Evolutionary conservation across 192 early-diverging fungal genomes (phyloP).

Genomic region (Mortierella antarctica): DNA sequence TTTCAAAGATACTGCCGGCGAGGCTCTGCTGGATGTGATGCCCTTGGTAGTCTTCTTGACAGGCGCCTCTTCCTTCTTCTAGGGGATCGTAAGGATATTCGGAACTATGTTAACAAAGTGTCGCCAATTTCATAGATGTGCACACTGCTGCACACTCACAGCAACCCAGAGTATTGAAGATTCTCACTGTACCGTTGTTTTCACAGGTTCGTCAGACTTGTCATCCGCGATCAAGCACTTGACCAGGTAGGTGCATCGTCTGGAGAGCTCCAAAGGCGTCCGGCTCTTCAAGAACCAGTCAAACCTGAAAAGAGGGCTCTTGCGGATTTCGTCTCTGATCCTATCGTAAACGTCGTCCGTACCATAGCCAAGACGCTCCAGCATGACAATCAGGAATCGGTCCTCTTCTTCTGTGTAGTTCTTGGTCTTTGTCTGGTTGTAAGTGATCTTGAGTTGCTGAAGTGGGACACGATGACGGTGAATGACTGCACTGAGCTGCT

Average conservation of each 20-base stretch:
- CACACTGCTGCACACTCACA: background rate
- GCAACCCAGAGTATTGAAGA: background rate
- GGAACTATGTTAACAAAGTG: no score
- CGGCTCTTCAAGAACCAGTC: conserved; percentile 99
- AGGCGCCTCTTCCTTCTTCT: conserved; percentile 41
- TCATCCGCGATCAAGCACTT: conserved; percentile 45
- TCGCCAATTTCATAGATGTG: no score
- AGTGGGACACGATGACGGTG: conserved; percentile 79
- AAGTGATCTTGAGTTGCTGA: conserved; percentile 90
- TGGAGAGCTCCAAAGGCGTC: conserved; percentile 83
- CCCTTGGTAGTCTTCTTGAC: conserved; percentile 18
- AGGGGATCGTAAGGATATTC: background rate
- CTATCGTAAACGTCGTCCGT: conserved; percentile 94
- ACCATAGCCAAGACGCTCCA: conserved; percentile 90
- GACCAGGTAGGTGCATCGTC: conserved; percentile 88
- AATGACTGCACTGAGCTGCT: conserved; percentile 83
- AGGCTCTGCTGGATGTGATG: conserved; percentile 25
- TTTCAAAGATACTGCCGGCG: conserved; percentile 26
- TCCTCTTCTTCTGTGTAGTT: conserved; percentile 98
- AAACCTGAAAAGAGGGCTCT: conserved; percentile 89
- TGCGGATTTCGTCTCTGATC: conserved; percentile 87
- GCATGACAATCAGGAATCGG: conserved; percentile 90
- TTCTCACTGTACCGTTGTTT: background rate
- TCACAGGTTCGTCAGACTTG: conserved; percentile 30
- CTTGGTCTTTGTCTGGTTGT: conserved; percentile 90